These are phyloP conservation scores for Tolypocladium pustulatum DNA, from an alignment of 2,329 filamentous ascomycete species.

Conservation along the genomic window DNA sequence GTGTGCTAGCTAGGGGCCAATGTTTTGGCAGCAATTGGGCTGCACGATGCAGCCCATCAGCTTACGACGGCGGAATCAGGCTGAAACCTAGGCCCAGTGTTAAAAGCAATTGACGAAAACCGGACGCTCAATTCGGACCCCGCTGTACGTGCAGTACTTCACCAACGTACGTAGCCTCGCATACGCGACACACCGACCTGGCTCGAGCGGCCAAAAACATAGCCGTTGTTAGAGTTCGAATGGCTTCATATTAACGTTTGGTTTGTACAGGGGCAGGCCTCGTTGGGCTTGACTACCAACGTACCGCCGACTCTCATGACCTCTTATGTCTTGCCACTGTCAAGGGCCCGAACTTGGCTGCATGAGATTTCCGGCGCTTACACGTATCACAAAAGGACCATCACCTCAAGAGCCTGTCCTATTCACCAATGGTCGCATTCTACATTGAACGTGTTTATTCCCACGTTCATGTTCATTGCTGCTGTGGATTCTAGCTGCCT, in stretches of 20 bases:
- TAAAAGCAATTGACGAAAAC: no score
- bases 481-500: slow-evolving; percentile 5
- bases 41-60: no score
- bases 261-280: neutral
- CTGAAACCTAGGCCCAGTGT: no score
- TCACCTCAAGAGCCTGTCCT: neutral
- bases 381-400: neutral
- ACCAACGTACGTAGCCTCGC: neutral
- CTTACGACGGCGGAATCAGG: no score
- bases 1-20: no score
- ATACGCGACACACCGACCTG: neutral
- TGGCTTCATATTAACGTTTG: neutral
- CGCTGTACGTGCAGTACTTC: no score
- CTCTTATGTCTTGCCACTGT: neutral
- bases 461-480: neutral
- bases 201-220: neutral
- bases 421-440: neutral
- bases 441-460: neutral
- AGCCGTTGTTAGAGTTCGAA: neutral
- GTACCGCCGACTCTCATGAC: neutral
- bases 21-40: no score
- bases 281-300: neutral
- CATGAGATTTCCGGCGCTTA: neutral
- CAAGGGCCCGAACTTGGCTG: neutral
- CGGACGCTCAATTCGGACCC: no score